Evolutionary conservation across 768 basidiomycete species (phyloP), one percentile per base, ranked within the genome.

Genomic region (Calocera cornea): DNA sequence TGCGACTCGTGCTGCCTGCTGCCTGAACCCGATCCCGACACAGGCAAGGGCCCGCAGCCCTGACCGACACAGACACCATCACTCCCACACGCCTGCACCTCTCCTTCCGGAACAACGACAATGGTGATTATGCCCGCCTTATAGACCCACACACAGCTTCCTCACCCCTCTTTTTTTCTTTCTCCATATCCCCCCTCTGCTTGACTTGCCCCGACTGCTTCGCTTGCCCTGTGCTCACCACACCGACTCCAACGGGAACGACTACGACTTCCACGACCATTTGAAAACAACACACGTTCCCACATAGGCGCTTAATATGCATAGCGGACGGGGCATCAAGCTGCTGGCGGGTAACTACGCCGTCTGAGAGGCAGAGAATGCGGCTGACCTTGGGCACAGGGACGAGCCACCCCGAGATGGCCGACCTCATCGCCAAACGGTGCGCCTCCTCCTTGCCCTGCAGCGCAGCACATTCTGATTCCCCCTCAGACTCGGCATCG

Each of bases 371-470:
- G 24, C 47, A 54, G 16, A 67, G 24, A 66, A 41, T 47, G 67
- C 41, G 40, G 27, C 40, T 36, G 29, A 69, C 66, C 65, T 54
- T 34, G 34, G 65, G 64, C 64, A 36, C 72, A 95, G 94, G 94
- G 69, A 95, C 92, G 38, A 93, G 91, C 78, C 95, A 98, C 78
- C 92, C 94, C 66, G 90, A 93, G 78, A 83, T 98, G 71, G 95
- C 95, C 38, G 88, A 95, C 77, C 88, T 92, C 73, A 92, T 98
- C 75, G 90, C 93, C 71, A 83, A 87, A 80, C 87, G 94, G 94
- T 95, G 82, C 75, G 78, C 68, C 72, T 54, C 44, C 69, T 65
- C 69, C 67, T 64, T 70, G 44, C 68, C 44, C 65, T 34, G 40
- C 68, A 33, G 38, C 50, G 27, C 67, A 67, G 47, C 67, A 66